Evolutionary conservation across 164 flowering plant genomes (phyloP), one percentile per base, ranked within the genome.

Genomic region (Akebia trifoliata): DNA sequence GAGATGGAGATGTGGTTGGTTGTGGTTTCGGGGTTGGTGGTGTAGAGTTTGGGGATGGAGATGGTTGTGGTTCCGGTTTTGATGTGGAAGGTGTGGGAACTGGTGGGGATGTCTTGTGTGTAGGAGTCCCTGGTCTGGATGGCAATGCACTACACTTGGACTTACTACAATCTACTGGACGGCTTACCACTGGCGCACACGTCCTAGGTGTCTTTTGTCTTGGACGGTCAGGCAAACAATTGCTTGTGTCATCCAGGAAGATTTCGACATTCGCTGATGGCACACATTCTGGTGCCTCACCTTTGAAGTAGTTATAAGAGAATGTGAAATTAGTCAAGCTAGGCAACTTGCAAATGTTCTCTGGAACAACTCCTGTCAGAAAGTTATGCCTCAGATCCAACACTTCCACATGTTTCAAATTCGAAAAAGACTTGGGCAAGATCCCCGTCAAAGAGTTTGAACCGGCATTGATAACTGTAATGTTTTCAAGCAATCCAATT

Each of bases 161-260:
- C 45, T 69, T 70, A 35, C 79, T 51, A 15, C 85, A 81, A 52
- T 76, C 76, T 1, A 78, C 78, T 1, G 65, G 77, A 38, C 30
- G 57, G 26, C 54, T 61, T 7, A 63, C 62, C 38, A 75, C 67
- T 2, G 67, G 51, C 1, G 35, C 14, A 28, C 83, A 78, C 18
- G 4, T 18, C 44, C 34, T 62, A 0, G 49, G 30, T 15, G 67
- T 37, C 69, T 57, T 74, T 67, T 81, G 86, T 0, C 42, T 52
- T 1, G 76, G 72, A 47, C 73, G 37, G 22, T 54, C 70, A 1
- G 72, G 62, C 42, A 81, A 43, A 24, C 83, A 81, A 18, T 81
- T 81, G 21, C 52, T 50, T 0, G 7, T 25, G 29, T 74, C 81
- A 12, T 73, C 68, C 8, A 74, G 48, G 5, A 28, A 52, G 5